phyloP scores from a whole-genome alignment of 306 rosid genomes.

The Aeschynomene evenia region DNA sequence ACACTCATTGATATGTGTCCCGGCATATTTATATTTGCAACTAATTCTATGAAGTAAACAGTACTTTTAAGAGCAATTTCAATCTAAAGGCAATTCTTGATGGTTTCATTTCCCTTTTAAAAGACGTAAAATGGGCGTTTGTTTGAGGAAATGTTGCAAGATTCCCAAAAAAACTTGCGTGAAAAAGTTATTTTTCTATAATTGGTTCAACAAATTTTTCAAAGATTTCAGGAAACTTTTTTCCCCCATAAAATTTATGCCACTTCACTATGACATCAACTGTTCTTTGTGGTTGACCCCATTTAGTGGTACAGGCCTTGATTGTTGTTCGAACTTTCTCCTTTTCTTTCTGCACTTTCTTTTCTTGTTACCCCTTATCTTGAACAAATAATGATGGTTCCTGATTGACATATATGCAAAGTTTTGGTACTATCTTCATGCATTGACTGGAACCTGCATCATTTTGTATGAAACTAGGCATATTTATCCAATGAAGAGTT shows the following conservation, averaged over 20 bases:
- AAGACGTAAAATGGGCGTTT: too few species aligned
- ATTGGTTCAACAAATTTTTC: too few species aligned
- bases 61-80: neutral
- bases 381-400: neutral
- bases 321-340: neutral
- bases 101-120: neutral
- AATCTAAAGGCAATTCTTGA: neutral
- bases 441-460: slow-evolving; percentile 12
- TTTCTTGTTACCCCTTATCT: slow-evolving; percentile 1
- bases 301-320: neutral
- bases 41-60: neutral
- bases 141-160: too few species aligned
- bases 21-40: neutral
- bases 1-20: neutral
- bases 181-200: too few species aligned
- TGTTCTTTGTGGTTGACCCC: too few species aligned
- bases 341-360: neutral
- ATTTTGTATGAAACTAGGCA: slow-evolving; percentile 55
- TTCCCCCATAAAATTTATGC: too few species aligned
- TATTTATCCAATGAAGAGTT: slow-evolving; percentile 84
- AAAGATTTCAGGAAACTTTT: too few species aligned
- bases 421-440: neutral
- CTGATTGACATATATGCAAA: slow-evolving; percentile 1
- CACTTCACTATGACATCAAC: too few species aligned
- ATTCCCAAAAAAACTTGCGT: too few species aligned